A percentile compares a stretch with the other conserved stretches of the same genome.
phyloP scores from a whole-genome alignment of 2,329 filamentous ascomycete species.

The Aspergillus pseudoviridinutans region DNA sequence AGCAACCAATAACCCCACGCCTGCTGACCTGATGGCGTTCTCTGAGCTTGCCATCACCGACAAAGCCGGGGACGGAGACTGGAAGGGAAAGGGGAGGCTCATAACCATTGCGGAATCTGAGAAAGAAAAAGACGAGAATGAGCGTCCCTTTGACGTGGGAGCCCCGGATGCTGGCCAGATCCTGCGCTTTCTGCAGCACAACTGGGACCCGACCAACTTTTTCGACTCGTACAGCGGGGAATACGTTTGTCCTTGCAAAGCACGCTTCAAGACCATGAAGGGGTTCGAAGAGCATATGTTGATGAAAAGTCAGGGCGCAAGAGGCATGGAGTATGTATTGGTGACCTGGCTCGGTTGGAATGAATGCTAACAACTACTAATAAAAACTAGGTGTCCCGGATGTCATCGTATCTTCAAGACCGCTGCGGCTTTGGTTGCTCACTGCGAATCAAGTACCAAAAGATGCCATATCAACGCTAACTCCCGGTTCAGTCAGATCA shows the following conservation, averaged over 20 bases:
- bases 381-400: constrained; percentile 30
- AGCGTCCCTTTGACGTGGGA: constrained; percentile 1
- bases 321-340: constrained; percentile 16
- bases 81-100: constrained; percentile 5
- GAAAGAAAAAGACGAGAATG: neutral
- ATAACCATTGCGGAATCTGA: neutral
- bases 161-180: constrained; percentile 8
- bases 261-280: constrained; percentile 18
- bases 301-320: constrained; percentile 13
- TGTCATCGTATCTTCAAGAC: constrained; percentile 38
- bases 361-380: constrained; percentile 1
- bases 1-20: neutral
- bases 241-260: constrained; percentile 35
- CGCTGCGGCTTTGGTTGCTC: constrained; percentile 36
- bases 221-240: constrained; percentile 24
- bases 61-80: neutral
- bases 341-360: too few relatives aligned
- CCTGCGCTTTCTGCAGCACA: constrained; percentile 10
- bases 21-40: constrained; percentile 20
- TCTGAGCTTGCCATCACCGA: constrained; percentile 6
- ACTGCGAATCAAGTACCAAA: constrained; percentile 35
- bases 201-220: constrained; percentile 29
- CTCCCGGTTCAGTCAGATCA: constrained; percentile 27
- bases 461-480: constrained; percentile 33
- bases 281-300: constrained; percentile 33